Evolutionary conservation across 805 yeast species (phyloP).

Genomic region (Scheffersomyces spartinae): DNA sequence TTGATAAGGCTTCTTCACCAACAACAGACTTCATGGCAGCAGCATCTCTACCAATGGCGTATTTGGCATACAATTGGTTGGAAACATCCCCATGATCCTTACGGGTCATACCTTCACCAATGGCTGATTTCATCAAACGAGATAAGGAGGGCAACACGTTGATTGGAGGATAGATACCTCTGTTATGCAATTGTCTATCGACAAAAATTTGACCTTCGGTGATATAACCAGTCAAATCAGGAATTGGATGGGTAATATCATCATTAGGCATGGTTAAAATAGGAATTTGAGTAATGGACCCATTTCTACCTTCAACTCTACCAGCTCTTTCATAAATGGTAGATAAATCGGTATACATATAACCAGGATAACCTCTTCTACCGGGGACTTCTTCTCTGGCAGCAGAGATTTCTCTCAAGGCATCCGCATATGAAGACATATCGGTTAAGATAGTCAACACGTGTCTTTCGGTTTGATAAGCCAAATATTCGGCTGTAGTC

Average conservation of each 20-base stretch:
- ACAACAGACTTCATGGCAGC: constrained; percentile 99
- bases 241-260: constrained; percentile 99
- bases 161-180: constrained; percentile 98
- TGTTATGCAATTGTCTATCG: constrained; percentile 91
- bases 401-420: constrained; percentile 98
- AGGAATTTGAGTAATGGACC: constrained; percentile 98
- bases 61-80: constrained; percentile 96
- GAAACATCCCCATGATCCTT: constrained; percentile 99
- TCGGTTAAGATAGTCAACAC: constrained; percentile 96
- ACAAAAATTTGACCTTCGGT: constrained; percentile 98
- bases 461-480: constrained; percentile 98
- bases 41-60: constrained; percentile 99
- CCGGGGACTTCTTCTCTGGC: constrained; percentile 99
- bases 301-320: constrained; percentile 99
- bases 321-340: constrained; percentile 99
- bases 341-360: constrained; percentile 99
- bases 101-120: constrained; percentile 99
- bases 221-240: constrained; percentile 98
- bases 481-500: constrained; percentile 96
- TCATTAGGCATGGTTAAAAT: constrained; percentile 99
- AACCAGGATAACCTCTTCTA: constrained; percentile 99
- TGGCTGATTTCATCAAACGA: constrained; percentile 98
- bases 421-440: constrained; percentile 99
- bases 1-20: constrained; percentile 98
- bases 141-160: constrained; percentile 95